Percentiles rank a stretch among this genome's conserved stretches.
These are phyloP conservation scores for Centaurea solstitialis DNA, from an alignment of 129 eudicot genomes.

Conservation along the genomic window DNA sequence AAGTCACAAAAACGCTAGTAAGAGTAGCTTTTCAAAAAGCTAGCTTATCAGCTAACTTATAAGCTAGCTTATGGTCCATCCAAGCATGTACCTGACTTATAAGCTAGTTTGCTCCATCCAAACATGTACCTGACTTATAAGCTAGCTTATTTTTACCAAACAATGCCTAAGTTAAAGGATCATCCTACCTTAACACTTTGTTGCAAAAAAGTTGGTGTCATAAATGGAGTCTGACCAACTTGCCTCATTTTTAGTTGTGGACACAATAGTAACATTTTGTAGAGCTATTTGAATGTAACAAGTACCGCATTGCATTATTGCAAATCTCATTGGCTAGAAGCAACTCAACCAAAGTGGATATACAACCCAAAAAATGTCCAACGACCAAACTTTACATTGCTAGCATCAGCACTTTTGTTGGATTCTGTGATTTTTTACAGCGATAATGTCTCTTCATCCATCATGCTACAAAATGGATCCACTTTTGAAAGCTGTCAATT, in stretches of 20 bases:
- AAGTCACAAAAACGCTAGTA: no score
- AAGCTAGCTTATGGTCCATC: no score
- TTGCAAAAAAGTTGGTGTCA: no score
- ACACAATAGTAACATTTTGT: background rate
- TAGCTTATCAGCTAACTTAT: no score
- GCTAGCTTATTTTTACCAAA: no score
- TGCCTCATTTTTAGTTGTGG: background rate
- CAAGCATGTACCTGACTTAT: no score
- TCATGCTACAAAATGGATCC: background rate
- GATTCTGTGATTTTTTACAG: background rate
- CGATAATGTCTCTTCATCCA: background rate
- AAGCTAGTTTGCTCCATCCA: no score
- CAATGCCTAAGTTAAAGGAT: background rate
- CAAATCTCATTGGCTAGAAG: background rate
- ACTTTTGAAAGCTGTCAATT: background rate
- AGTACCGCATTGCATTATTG: constrained; percentile 2
- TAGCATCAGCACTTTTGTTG: background rate
- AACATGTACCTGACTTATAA: no score
- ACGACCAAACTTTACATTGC: background rate
- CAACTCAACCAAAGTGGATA: constrained; percentile 1
- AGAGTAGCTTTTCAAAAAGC: no score
- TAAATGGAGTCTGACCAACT: no score
- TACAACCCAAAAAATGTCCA: background rate
- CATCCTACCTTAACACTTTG: no score
- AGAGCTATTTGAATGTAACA: background rate